Percentiles rank a stretch among this genome's conserved stretches.
phyloP scores from a whole-genome alignment of 2,329 filamentous ascomycete genomes.

The Pseudogymnoascus destructans region DNA sequence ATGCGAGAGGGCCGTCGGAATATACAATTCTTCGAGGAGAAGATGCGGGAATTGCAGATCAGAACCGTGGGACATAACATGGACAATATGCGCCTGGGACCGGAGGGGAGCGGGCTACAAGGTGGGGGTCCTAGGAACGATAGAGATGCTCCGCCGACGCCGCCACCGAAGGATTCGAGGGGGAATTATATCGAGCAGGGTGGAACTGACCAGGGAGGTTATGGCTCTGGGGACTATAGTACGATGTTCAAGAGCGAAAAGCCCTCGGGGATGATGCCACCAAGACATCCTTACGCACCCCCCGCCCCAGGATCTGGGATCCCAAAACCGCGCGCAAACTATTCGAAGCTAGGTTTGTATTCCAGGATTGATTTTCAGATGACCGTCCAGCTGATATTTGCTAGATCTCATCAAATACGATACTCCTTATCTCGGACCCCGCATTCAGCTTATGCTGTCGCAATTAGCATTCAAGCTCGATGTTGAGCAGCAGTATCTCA shows the following conservation, averaged over 20 bases:
- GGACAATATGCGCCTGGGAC: constrained; percentile 50
- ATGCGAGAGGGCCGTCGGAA: constrained; percentile 89
- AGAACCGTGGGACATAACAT: constrained; percentile 59
- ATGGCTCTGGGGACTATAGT: constrained; percentile 43
- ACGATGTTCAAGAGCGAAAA: constrained; percentile 30
- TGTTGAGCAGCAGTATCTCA: constrained; percentile 97
- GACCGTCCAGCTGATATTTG: constrained; percentile 14
- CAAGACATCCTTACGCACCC: constrained; percentile 65
- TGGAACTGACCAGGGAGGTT: constrained; percentile 46
- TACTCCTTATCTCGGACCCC: constrained; percentile 84
- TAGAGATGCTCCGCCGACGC: constrained; percentile 40
- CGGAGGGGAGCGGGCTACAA: constrained; percentile 29
- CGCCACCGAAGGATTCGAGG: constrained; percentile 60
- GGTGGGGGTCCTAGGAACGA: constrained; percentile 34
- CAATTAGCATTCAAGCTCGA: constrained; percentile 98
- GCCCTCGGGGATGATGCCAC: constrained; percentile 57
- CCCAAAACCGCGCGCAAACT: constrained; percentile 73
- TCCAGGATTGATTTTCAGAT: constrained; percentile 10
- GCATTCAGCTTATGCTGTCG: constrained; percentile 97
- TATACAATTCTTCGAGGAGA: constrained; percentile 90
- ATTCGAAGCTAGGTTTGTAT: constrained; percentile 79
- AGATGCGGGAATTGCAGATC: constrained; percentile 76
- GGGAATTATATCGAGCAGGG: constrained; percentile 31
- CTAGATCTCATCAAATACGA: constrained; percentile 97
- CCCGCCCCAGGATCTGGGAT: constrained; percentile 56